Evolutionary conservation across 257 asterid genomes (phyloP).

Genomic region (Przewalskia tangutica): DNA sequence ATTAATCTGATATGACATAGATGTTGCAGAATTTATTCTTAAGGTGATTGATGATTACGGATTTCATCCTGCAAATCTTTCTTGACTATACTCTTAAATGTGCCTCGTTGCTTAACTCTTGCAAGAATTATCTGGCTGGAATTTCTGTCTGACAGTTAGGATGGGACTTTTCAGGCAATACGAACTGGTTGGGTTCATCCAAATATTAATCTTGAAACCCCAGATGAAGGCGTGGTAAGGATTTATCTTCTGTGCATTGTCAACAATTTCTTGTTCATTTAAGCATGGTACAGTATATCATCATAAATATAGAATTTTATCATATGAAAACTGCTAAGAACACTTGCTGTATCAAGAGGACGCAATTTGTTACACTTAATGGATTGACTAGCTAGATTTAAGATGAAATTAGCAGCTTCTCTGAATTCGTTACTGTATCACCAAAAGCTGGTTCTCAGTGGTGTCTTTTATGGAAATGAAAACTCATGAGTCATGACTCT

Average conservation of each 20-base stretch:
- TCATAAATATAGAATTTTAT: background rate
- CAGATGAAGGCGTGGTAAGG: conserved; percentile 33
- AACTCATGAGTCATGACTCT: background rate
- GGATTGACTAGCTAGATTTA: background rate
- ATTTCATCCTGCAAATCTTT: background rate
- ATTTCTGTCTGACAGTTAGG: background rate
- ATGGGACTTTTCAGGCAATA: conserved; percentile 26
- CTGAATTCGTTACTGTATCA: background rate
- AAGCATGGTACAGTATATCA: background rate
- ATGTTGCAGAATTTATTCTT: conserved; percentile 1
- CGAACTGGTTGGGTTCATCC: conserved; percentile 50
- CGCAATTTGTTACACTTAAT: background rate
- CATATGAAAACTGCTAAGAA: background rate
- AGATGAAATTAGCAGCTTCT: background rate
- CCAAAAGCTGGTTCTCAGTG: background rate
- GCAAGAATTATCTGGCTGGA: background rate
- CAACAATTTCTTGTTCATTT: background rate
- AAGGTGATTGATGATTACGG: background rate
- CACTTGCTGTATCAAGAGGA: background rate
- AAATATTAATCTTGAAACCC: conserved; percentile 38
- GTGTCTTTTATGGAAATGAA: background rate
- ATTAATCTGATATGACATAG: background rate
- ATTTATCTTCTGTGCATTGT: background rate
- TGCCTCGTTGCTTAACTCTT: background rate
- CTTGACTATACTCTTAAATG: background rate